Evolutionary conservation across 2,329 filamentous ascomycete species (phyloP).

Genomic region (Penicillium sp.): DNA sequence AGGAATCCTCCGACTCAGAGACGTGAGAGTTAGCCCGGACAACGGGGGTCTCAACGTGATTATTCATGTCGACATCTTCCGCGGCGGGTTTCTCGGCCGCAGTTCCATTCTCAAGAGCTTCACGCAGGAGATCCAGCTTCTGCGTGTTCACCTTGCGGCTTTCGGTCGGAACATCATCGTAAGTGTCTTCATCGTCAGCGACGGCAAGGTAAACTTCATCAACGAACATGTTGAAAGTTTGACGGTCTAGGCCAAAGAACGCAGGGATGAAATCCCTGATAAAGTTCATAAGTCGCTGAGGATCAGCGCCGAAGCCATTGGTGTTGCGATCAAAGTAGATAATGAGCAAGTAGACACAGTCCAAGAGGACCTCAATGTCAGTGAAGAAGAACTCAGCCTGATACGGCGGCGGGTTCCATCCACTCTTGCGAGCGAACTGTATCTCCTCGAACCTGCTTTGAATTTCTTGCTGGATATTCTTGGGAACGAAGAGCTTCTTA

Average conservation of each 20-base stretch:
- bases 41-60: conserved; percentile 86
- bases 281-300: conserved; percentile 69
- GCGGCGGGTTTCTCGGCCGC: conserved; percentile 64
- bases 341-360: conserved; percentile 48
- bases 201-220: conserved; percentile 66
- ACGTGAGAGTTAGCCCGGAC: conserved; percentile 44
- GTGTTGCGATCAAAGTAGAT: conserved; percentile 48
- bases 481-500: conserved; percentile 85
- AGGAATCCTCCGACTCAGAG: conserved; percentile 54
- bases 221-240: conserved; percentile 63
- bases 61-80: conserved; percentile 72
- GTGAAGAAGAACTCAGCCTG: conserved; percentile 74
- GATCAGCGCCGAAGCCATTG: conserved; percentile 57
- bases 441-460: conserved; percentile 91
- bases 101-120: conserved; percentile 75
- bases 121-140: conserved; percentile 73
- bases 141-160: conserved; percentile 65
- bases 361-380: conserved; percentile 63
- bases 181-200: conserved; percentile 71
- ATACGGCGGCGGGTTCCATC: conserved; percentile 59
- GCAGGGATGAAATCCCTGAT: conserved; percentile 70
- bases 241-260: conserved; percentile 72
- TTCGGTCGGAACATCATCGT: conserved; percentile 68
- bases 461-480: conserved; percentile 84
- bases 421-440: conserved; percentile 64